A percentile compares a stretch with the other conserved stretches of the same genome.
phyloP scores from a whole-genome alignment of 495 filamentous ascomycete species.

The Cryomyces minteri region DNA sequence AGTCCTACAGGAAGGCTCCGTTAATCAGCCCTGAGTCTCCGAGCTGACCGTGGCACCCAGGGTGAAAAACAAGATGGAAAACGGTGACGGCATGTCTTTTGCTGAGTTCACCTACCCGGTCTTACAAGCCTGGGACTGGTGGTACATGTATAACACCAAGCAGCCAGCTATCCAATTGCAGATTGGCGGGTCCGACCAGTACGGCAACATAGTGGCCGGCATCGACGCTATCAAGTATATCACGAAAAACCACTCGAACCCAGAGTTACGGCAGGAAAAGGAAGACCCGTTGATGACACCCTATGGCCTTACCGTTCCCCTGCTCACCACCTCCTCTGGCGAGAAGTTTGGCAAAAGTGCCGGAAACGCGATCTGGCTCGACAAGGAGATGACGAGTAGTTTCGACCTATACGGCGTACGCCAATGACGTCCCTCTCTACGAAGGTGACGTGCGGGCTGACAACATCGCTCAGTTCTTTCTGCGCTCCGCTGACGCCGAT shows the following conservation, averaged over 20 bases:
- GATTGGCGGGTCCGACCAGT: slow-evolving; percentile 92
- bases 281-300: slow-evolving; percentile 25
- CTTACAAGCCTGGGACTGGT: slow-evolving; percentile 96
- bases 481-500: slow-evolving; percentile 62
- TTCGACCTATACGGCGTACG: slow-evolving; percentile 71
- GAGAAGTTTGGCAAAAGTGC: slow-evolving; percentile 91
- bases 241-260: slow-evolving; percentile 27
- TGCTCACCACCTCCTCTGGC: slow-evolving; percentile 70
- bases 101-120: slow-evolving; percentile 87
- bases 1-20: neutral
- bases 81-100: slow-evolving; percentile 80
- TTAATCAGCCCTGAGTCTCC: neutral
- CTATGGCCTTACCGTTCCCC: slow-evolving; percentile 73
- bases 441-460: neutral
- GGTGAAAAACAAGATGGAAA: slow-evolving; percentile 62
- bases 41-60: slow-evolving; percentile 20
- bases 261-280: slow-evolving; percentile 9
- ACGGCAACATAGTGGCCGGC: slow-evolving; percentile 85
- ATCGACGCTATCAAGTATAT: slow-evolving; percentile 66
- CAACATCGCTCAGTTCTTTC: slow-evolving; percentile 45
- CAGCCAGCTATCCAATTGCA: slow-evolving; percentile 45
- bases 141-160: slow-evolving; percentile 46
- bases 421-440: neutral
- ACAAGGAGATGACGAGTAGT: slow-evolving; percentile 53
- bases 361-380: slow-evolving; percentile 89